Evolutionary conservation across 1,284 basidiomycete genomes (phyloP), one percentile per base, ranked within the genome.

Genomic region (Cystobasidium sp.): DNA sequence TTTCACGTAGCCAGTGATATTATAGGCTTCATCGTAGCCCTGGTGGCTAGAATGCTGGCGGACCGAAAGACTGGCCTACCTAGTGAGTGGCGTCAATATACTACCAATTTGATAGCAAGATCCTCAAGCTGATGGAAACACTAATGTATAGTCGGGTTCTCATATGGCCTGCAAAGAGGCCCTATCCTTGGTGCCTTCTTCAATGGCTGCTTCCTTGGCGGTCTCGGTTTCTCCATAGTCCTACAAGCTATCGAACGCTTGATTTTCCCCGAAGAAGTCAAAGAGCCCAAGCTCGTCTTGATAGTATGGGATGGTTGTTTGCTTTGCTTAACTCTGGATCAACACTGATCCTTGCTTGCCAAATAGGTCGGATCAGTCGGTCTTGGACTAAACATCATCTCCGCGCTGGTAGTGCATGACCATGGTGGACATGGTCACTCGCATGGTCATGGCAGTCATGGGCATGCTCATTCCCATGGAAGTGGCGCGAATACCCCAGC

Each of bases 191-290:
- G 75, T 6, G 76, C 68, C 7, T 75, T 75, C 46, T 76, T 68
- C 65, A 76, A 76, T 53, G 76, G 76, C 12, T 68, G 64, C 41
- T 76, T 76, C 44, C 75, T 76, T 6, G 43, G 53, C n/a, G 76
- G 75, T 24, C 46, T 76, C 6, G 75, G 61, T 5, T 44, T 75
- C 51, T 68, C 74, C 8, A 73, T 76, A 6, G 44, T 72, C 16
- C 62, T 76, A 0, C 76, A 76, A 61, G 51, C 51, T 18, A 76
- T 75, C 18, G 75, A 76, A 62, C 68, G 74, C 20, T 56, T 76
- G 12, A 51, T 76, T 8, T 56, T 49, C n/a, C 76, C 75, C 8
- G 65, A 61, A 46, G 56, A 68, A 14, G 51, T 76, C 8, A n/a
- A 14, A 8, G 65, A 75, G 24, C 75, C 75, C 2, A 75, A 66